Base-by-base conservation (phyloP, 306 rosid genomes). In the Quercus engelmannii region DNA sequence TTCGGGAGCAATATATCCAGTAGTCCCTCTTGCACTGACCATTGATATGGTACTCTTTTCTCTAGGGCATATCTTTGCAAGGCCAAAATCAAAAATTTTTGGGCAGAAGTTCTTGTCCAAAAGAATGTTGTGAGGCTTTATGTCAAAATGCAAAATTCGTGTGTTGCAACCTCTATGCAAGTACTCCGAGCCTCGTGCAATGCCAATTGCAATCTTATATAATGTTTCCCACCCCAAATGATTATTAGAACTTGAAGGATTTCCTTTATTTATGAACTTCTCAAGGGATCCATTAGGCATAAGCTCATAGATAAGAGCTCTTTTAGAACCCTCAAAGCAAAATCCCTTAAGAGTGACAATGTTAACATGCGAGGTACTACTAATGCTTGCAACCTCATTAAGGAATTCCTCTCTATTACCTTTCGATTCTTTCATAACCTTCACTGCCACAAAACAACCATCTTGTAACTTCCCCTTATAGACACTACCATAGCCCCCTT, bases 201-300 rank as follows among this genome's bases (percentile, higher is more conserved):
- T 69, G 35, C 21, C 59, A 55, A 55, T 2, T 5, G 18, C 59
- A 13, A 55, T 55, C 7, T 55, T 55, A 3, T 15, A 55, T 55
- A 55, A 15, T 55, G 3, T 19, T 19, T 55, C 59, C 23, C 59
- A 55, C 8, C 20, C 59, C 21, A 55, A 6, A 1, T 55, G 59
- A 15, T 17, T 21, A 55, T 15, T 4, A 55, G 6, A 18, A 17
- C 18, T 55, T 55, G 10, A 55, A 18, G 23, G 19, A 15, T 55
- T 55, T 18, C 20, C 20, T 55, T 55, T 17, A 55, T 55, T 18
- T 55, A 55, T 55, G n/a, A 55, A 55, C 23, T 55, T 55, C 10
- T 55, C 59, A 17, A 18, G 59, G 2, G 81, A 78, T 58, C 81
- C 81, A 19, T 78, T 78, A 1, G 71, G 56, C 80, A 77, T 54